phyloP scores from a whole-genome alignment of 1,284 basidiomycete species.

The Inonotus hispidus region DNA sequence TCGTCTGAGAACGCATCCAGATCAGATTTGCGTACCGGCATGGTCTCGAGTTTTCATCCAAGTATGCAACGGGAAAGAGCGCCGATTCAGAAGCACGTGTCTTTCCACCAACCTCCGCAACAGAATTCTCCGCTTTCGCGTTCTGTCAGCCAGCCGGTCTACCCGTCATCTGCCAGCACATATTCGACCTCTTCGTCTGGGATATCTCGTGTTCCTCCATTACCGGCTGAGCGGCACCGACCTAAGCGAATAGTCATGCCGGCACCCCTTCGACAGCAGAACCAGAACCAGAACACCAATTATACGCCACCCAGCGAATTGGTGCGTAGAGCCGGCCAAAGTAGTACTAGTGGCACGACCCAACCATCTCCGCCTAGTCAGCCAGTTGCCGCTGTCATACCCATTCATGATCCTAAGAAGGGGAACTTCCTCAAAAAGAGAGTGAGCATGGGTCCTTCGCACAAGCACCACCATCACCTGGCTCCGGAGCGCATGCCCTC shows the following conservation, averaged over 20 bases:
- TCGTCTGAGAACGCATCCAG: constrained; percentile 11
- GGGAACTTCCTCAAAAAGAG: constrained; percentile 18
- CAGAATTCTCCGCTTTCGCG: neutral
- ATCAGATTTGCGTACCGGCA: constrained; percentile 3
- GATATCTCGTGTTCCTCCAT: neutral
- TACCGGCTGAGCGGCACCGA: constrained; percentile 9
- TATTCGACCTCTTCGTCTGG: constrained; percentile 6
- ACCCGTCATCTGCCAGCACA: constrained; percentile 1
- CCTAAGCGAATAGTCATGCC: constrained; percentile 19
- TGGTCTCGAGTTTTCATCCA: neutral
- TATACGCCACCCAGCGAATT: neutral
- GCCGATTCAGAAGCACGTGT: neutral
- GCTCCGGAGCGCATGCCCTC: constrained; percentile 3
- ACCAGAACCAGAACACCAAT: neutral
- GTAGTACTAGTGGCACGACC: neutral
- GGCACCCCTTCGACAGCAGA: constrained; percentile 14
- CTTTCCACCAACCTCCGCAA: constrained; percentile 1
- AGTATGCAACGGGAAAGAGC: neutral
- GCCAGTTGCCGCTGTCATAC: constrained; percentile 15
- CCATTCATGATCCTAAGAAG: constrained; percentile 17
- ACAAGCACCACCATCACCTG: constrained; percentile 6
- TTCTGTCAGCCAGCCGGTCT: constrained; percentile 1
- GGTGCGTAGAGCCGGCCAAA: neutral
- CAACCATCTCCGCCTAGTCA: neutral
- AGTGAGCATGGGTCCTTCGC: constrained; percentile 3